Percentiles rank a stretch among this genome's conserved stretches.
These are phyloP conservation scores for Jaminaea rosea DNA, from an alignment of 1,284 basidiomycete genomes.

Conservation along the genomic window DNA sequence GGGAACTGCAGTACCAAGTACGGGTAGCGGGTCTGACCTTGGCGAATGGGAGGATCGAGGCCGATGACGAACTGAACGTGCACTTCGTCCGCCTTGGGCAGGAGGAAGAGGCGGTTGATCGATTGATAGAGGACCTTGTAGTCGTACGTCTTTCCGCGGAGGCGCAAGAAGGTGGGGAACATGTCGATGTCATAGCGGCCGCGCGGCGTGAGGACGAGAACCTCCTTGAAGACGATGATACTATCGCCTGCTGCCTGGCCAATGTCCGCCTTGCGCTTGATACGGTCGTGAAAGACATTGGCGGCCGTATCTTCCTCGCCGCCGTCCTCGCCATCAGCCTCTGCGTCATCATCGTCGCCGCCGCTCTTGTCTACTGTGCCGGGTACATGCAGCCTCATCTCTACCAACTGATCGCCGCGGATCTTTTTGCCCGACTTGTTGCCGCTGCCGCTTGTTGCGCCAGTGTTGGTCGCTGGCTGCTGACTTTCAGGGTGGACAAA, in stretches of 20 bases:
- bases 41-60: conserved; percentile 73
- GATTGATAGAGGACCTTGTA: conserved; percentile 92
- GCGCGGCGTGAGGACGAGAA: conserved; percentile 86
- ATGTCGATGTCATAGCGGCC: conserved; percentile 97
- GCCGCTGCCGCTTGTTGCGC: conserved; percentile 16
- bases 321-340: conserved; percentile 46
- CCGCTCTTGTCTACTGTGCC: conserved; percentile 56
- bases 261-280: conserved; percentile 95
- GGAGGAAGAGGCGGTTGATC: conserved; percentile 80
- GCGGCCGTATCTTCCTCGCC: conserved; percentile 65
- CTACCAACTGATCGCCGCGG: conserved; percentile 64
- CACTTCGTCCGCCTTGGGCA: conserved; percentile 87
- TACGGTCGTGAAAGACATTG: conserved; percentile 87
- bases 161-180: conserved; percentile 83
- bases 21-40: conserved; percentile 95
- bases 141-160: conserved; percentile 97
- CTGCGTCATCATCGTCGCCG: conserved; percentile 47
- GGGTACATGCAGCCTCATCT: conserved; percentile 93
- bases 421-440: neutral
- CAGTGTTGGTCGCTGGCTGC: conserved; percentile 43
- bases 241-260: conserved; percentile 84
- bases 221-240: conserved; percentile 90
- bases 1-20: conserved; percentile 97
- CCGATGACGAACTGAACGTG: conserved; percentile 73
- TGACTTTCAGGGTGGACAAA: conserved; percentile 57